Evolutionary conservation across 2,329 filamentous ascomycete species (phyloP).

Genomic region (Myrmaecium sp.): DNA sequence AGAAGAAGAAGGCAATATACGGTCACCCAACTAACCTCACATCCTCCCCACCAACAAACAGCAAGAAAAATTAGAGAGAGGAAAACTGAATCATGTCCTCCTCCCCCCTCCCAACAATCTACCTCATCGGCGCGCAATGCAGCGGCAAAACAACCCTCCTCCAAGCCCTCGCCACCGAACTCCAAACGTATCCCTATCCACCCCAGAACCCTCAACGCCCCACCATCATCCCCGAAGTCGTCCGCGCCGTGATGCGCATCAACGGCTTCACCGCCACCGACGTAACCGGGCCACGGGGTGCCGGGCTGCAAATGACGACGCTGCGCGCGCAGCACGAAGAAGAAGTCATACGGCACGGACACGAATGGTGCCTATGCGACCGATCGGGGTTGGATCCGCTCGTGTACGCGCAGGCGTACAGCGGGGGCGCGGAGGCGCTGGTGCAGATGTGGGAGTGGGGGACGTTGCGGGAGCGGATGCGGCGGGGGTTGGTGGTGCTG

Average conservation of each 20-base stretch:
- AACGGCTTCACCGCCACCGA: constrained; percentile 19
- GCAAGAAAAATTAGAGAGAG: no score
- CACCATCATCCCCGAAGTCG: constrained; percentile 21
- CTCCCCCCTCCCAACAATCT: constrained; percentile 16
- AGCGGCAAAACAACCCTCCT: constrained; percentile 31
- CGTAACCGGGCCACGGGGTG: constrained; percentile 12
- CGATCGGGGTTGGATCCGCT: constrained; percentile 27
- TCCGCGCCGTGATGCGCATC: constrained; percentile 17
- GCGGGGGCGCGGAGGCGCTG: constrained; percentile 12
- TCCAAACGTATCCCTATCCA: constrained; percentile 5
- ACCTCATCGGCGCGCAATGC: constrained; percentile 28
- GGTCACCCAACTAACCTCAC: no score
- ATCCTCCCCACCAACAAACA: no score
- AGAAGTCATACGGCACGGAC: no score
- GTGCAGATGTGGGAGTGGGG: constrained; percentile 12
- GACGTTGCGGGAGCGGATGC: constrained; percentile 18
- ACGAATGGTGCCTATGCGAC: constrained; percentile 29
- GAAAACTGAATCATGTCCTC: no score
- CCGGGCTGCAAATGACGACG: no score
- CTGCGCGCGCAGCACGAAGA: no score
- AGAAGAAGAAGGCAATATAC: no score
- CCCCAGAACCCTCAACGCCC: constrained; percentile 1
- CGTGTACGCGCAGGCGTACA: constrained; percentile 21
- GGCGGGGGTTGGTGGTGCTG: constrained; percentile 17
- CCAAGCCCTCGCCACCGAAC: constrained; percentile 13